A percentile compares a stretch with the other conserved stretches of the same genome.
These are phyloP conservation scores for Cutaneotrichosporon daszewskae DNA, from an alignment of 1,284 basidiomycete genomes.

Conservation along the genomic window DNA sequence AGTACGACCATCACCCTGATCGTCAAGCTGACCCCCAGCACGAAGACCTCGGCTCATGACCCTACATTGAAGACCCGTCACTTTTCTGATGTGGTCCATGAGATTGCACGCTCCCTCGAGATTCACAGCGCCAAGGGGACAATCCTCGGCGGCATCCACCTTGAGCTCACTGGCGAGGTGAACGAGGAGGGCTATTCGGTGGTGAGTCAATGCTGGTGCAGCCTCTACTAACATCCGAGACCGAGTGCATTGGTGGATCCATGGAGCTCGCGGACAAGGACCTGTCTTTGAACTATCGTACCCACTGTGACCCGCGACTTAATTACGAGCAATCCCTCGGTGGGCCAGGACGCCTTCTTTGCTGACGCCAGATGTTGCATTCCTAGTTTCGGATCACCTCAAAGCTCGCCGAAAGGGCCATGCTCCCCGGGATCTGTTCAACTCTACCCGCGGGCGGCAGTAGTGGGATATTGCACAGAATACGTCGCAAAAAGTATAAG, in stretches of 20 bases:
- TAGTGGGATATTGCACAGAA: too few species aligned
- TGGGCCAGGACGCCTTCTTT: too few species aligned
- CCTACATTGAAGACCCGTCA: conserved; percentile 71
- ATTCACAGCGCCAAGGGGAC: conserved; percentile 70
- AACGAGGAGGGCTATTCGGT: conserved; percentile 90
- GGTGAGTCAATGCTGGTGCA: conserved; percentile 21
- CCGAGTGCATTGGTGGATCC: conserved; percentile 56
- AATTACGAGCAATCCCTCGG: conserved; percentile 55
- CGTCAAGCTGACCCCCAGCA: conserved; percentile 54
- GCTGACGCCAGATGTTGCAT: conserved; percentile 47
- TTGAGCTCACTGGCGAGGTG: conserved; percentile 94
- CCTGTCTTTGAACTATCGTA: conserved; percentile 52
- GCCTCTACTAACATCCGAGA: conserved; percentile 35
- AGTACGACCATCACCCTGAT: conserved; percentile 15
- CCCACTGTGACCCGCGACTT: conserved; percentile 51
- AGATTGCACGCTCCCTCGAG: conserved; percentile 72
- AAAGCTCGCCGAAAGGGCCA: conserved; percentile 43
- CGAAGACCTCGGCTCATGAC: conserved; percentile 64
- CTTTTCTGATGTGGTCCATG: conserved; percentile 84
- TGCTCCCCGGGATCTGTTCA: conserved; percentile 33
- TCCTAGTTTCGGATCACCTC: conserved; percentile 48
- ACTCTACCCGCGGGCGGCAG: neutral
- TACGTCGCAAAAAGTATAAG: too few species aligned
- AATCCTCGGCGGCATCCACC: conserved; percentile 84
- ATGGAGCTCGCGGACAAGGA: conserved; percentile 55